Base-by-base conservation (phyloP, 2,329 filamentous ascomycete genomes). In the Alternaria infectoria region DNA sequence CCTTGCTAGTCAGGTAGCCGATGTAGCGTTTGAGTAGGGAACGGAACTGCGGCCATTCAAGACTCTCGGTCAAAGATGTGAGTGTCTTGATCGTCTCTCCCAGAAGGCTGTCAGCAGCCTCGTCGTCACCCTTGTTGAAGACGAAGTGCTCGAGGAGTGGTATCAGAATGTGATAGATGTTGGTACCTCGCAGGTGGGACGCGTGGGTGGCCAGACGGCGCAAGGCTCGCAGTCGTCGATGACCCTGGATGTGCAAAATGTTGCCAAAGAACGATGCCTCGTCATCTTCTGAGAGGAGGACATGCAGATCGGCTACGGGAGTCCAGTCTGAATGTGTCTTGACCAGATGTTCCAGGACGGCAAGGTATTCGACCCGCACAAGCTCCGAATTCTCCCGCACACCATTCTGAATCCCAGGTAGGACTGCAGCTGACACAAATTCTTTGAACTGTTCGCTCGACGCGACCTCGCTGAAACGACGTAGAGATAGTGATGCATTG, bases 121-220 rank as follows among this genome's bases (percentile, higher is more conserved):
- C 93, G 76, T 97, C 93, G 51, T 93, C 91, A 5, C 87, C 88
- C 63, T 91, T 89, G 62, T 93, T 91, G 75, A 97, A 95, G 23
- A 97, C 90, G 75, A 97, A 98, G 76, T 97, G 94, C 76, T 99
- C 96, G 10, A 98, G 85, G 19, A 99, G 84, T 1, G 96, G 96
- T 44, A 99, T 88, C 75, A 98, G 93, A 74, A 97, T 91, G 17
- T 95, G 90, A 62, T 90, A 90, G 66, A 97, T 86, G 73, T 97
- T 97, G 56, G 89, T 88, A 72, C 92, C 91, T 65, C 87, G 87
- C 62, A 99, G 83, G 52, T 88, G 85, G 12, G 87, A 85, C 59
- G 92, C 92, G 66, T 91, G 90, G 9, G 86, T 83, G 59, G 91
- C 89, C 12, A 99, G 84, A 60, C 93, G 86, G 62, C 92, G 89